Evolutionary conservation across 257 asterid species (phyloP), one percentile per base, ranked within the genome.

Genomic region (Jacaranda mimosifolia): DNA sequence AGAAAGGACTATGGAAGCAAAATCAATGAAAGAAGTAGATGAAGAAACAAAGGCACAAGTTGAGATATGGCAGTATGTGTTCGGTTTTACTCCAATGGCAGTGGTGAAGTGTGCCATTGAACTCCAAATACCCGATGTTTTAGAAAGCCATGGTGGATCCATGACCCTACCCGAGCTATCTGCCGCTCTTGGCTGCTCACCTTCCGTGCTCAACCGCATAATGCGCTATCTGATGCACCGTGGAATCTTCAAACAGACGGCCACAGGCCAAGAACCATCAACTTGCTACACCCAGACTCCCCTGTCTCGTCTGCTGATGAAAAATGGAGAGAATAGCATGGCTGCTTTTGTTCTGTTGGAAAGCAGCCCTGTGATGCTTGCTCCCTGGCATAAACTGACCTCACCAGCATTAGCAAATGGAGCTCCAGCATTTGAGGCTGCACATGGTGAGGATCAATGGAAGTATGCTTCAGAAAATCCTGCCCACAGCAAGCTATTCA

Each of bases 81-180:
- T 93, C 14, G 94, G 90, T 0, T 93, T 88, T 83, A 74, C 88
- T 19, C 96, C 91, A 68, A 74, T 81, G 86, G 96, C 96, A 6
- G 89, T 81, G 0, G 80, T 93, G 9, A 91, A 88, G 60, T 93
- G 96, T 63, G 96, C 93, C 79, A 83, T 90, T 62, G 92, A 93
- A 63, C 89, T 93, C 49, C 84, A 87, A 13, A 87, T 93, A 42
- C 65, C 97, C 43, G 98, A 93, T 1, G 76, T 84, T 11, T 9
- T 93, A 15, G 92, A 87, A 65, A 57, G 57, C 72, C 86, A 88
- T 11, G 82, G 85, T 21, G 89, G 84, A 14, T 45, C 87, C 58
- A 76, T 86, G 63, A 65, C 86, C 1, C 91, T 85, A 15, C 42
- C 84, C 5, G 78, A 67, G 18, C 91, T 93, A 7, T 84, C 97